Percentiles rank a stretch among this genome's conserved stretches.
Conservation (phyloP, 1,284 basidiomycete genomes). For the Sparassis latifolia region DNA sequence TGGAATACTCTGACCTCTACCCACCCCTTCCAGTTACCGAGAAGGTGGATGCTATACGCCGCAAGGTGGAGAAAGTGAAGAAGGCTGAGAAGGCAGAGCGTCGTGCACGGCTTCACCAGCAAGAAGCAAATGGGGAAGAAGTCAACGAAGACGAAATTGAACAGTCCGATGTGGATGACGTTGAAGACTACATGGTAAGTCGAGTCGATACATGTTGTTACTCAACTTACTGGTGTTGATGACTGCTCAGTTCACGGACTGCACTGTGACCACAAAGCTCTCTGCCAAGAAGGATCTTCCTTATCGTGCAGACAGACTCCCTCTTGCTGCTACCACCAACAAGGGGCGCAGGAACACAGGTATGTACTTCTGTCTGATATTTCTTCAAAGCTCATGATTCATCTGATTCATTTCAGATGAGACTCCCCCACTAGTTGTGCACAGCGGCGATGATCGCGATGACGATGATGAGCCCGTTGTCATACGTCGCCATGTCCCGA, state of each 20-base stretch:
- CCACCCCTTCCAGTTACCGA: neutral
- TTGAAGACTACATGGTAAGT: neutral
- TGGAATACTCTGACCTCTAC: neutral
- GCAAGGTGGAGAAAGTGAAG: neutral
- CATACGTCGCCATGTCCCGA: too few species aligned
- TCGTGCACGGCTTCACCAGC: neutral
- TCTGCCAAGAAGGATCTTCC: neutral
- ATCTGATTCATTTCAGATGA: too few species aligned
- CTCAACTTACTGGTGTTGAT: neutral
- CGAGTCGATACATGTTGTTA: neutral
- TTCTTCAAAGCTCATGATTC: too few species aligned
- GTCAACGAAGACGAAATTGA: neutral
- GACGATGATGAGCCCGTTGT: too few species aligned
- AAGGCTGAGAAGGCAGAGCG: neutral
- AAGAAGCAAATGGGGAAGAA: neutral
- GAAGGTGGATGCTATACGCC: neutral
- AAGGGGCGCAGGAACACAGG: too few species aligned
- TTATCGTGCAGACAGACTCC: neutral
- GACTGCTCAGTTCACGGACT: neutral
- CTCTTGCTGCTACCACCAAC: neutral
- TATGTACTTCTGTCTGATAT: too few species aligned
- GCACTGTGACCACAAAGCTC: neutral
- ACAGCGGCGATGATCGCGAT: too few species aligned
- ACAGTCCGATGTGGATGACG: neutral
- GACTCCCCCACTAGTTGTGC: too few species aligned